Conservation (phyloP, 352 stramenopile species). For the Globisporangium sylvaticum region DNA sequence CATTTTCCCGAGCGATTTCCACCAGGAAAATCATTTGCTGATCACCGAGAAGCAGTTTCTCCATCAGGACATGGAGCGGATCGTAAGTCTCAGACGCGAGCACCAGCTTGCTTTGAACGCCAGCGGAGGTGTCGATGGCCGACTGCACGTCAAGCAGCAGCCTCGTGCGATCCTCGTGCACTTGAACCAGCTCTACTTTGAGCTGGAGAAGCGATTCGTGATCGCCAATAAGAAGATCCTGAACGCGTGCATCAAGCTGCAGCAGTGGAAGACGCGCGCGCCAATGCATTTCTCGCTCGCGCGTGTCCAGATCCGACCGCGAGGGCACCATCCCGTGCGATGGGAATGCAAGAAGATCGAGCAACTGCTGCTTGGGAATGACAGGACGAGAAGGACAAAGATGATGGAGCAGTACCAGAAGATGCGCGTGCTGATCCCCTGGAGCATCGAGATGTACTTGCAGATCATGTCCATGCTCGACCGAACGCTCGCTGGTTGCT, state of each 20-base stretch:
- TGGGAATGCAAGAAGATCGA: conserved; percentile 39
- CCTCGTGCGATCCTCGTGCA: conserved; percentile 45
- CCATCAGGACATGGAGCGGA: conserved; percentile 45
- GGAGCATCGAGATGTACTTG: conserved; percentile 78
- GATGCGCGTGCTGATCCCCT: conserved; percentile 66
- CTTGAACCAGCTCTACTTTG: conserved; percentile 34
- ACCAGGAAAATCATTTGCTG: conserved; percentile 45
- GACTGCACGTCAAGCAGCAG: conserved; percentile 13
- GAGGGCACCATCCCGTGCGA: conserved; percentile 38
- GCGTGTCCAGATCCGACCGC: conserved; percentile 29
- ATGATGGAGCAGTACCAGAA: conserved; percentile 26
- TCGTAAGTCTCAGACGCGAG: conserved; percentile 19
- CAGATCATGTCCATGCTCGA: conserved; percentile 52
- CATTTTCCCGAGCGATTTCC: conserved; percentile 42
- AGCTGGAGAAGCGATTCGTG: conserved; percentile 49
- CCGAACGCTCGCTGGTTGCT: background rate
- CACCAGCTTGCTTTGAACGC: conserved; percentile 12
- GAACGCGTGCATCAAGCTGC: conserved; percentile 42
- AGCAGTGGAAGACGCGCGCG: conserved; percentile 12
- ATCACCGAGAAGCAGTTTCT: conserved; percentile 60
- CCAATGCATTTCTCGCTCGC: conserved; percentile 29
- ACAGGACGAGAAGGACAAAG: background rate
- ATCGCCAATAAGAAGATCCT: conserved; percentile 67
- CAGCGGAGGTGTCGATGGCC: background rate
- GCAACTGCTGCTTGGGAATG: background rate